These are phyloP conservation scores for Gaeumannomyces sp. DNA, from an alignment of 2,329 filamentous ascomycete species.

Conservation along the genomic window DNA sequence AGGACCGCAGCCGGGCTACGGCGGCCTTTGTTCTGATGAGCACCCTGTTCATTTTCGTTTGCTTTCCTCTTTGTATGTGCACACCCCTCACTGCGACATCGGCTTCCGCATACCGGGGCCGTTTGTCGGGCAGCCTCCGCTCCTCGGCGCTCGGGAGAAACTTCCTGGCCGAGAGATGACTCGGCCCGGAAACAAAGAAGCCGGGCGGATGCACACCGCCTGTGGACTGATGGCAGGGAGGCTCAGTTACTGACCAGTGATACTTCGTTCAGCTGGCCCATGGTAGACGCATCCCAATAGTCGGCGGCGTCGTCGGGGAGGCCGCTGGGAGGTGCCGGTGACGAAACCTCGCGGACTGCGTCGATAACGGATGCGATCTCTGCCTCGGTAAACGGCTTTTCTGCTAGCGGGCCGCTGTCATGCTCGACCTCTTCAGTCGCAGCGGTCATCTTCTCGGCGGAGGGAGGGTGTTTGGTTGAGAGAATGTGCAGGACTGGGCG, in stretches of 20 bases:
- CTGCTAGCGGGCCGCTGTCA: background rate
- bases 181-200: background rate
- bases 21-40: constrained; percentile 43
- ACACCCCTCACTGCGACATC: background rate
- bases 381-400: constrained; percentile 2
- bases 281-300: constrained; percentile 52
- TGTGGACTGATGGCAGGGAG: background rate
- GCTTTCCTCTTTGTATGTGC: constrained; percentile 7
- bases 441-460: constrained; percentile 1
- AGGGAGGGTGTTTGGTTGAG: background rate
- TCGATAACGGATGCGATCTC: constrained; percentile 8
- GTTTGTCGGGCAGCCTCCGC: background rate
- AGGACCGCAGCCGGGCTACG: constrained; percentile 54
- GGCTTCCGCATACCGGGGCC: too few species aligned
- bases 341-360: constrained; percentile 11
- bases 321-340: background rate
- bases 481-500: background rate
- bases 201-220: too few species aligned
- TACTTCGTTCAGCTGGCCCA: constrained; percentile 49
- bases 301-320: constrained; percentile 32
- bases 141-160: background rate
- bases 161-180: background rate
- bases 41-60: constrained; percentile 17
- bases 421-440: background rate
- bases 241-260: constrained; percentile 42